These are phyloP conservation scores for Ormosia semicastrata DNA, from an alignment of 306 rosid species.

Conservation along the genomic window DNA sequence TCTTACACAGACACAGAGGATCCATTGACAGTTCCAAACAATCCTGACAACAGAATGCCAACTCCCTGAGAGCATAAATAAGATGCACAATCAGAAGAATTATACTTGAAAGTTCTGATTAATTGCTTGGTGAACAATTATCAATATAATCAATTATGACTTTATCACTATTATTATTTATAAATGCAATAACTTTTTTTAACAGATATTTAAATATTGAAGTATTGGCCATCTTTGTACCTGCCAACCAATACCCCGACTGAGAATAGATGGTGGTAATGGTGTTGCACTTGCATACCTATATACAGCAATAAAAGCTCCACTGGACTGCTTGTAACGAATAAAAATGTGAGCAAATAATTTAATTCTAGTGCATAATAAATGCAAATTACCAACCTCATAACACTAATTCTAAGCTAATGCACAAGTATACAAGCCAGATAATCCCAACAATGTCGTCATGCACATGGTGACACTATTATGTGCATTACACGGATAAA, in stretches of 20 bases:
- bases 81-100: slow-evolving; percentile 19
- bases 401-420: slow-evolving; percentile 5
- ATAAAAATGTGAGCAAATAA: slow-evolving; percentile 9
- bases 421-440: not conserved
- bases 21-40: slow-evolving; percentile 89
- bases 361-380: not conserved
- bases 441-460: not conserved
- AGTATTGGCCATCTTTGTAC: slow-evolving; percentile 35
- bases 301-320: slow-evolving; percentile 78
- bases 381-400: not conserved
- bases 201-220: not conserved
- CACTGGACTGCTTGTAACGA: slow-evolving; percentile 69
- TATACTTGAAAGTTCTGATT: slow-evolving; percentile 9
- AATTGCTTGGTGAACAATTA: not conserved
- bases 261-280: slow-evolving; percentile 85
- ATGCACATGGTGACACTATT: not conserved
- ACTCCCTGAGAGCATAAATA: slow-evolving; percentile 68
- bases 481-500: not conserved
- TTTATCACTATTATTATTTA: not conserved
- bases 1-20: slow-evolving; percentile 96
- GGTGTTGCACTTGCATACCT: slow-evolving; percentile 96
- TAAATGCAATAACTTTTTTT: not conserved
- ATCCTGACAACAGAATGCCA: slow-evolving; percentile 84
- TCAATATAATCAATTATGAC: not conserved
- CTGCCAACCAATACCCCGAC: slow-evolving; percentile 99